phyloP scores from a whole-genome alignment of 805 yeast species.

The Wickerhamomyces xylosicus region DNA sequence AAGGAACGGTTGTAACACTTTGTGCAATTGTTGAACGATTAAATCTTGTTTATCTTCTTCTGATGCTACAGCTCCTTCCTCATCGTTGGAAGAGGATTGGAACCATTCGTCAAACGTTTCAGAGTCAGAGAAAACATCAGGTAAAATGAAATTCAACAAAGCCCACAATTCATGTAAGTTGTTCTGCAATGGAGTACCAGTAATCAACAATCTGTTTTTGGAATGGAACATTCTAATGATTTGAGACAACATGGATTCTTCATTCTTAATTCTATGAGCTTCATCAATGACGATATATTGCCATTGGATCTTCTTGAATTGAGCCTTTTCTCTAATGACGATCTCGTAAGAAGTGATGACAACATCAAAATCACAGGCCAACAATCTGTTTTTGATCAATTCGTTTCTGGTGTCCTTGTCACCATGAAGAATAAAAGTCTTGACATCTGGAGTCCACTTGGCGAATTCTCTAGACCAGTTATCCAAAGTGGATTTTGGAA shows the following conservation, averaged over 20 bases:
- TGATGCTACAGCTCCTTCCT: constrained; percentile 25
- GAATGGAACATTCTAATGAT: constrained; percentile 66
- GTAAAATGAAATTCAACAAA: constrained; percentile 60
- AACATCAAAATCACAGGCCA: constrained; percentile 62
- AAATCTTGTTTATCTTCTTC: constrained; percentile 29
- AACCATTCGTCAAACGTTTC: constrained; percentile 75
- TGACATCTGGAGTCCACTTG: constrained; percentile 74
- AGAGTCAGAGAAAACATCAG: constrained; percentile 68
- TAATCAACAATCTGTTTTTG: constrained; percentile 57
- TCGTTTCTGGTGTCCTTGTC: constrained; percentile 57
- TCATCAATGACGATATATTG: constrained; percentile 72
- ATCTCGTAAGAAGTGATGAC: constrained; percentile 57
- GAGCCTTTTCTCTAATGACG: constrained; percentile 62
- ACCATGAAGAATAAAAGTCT: constrained; percentile 62
- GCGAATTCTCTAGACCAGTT: constrained; percentile 74
- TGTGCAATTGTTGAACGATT: constrained; percentile 60
- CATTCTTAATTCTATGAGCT: constrained; percentile 77
- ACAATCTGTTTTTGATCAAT: constrained; percentile 37
- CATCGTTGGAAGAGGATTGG: constrained; percentile 23
- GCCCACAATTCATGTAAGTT: constrained; percentile 80
- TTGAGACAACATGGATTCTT: constrained; percentile 48
- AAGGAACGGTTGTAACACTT: constrained; percentile 66
- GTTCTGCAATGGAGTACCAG: constrained; percentile 79
- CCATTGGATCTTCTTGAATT: constrained; percentile 61
- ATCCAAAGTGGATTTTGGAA: constrained; percentile 73